Evolutionary conservation across 75 land plant species (phyloP).

Genomic region (Gnetum montanum): DNA sequence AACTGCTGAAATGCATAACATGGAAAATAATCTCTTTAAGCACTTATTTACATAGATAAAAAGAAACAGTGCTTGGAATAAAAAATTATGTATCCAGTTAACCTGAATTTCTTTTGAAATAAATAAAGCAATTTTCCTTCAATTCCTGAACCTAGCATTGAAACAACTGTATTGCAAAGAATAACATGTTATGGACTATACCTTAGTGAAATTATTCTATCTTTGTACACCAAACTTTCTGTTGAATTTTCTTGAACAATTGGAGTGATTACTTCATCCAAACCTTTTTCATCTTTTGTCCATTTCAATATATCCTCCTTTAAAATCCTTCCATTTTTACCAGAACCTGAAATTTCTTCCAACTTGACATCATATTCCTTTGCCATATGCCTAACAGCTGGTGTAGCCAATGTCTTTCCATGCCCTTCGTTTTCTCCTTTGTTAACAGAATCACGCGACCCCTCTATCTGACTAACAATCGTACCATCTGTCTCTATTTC

Average conservation of each 20-base stretch:
- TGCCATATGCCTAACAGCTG: slow-evolving; percentile 79
- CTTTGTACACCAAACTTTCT: slow-evolving; percentile 11
- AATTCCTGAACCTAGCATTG: too few species aligned
- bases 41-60: too few species aligned
- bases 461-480: neutral
- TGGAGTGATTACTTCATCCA: slow-evolving; percentile 19
- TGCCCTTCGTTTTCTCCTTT: neutral
- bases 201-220: slow-evolving; percentile 51
- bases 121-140: too few species aligned
- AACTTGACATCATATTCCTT: slow-evolving; percentile 68
- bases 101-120: too few species aligned
- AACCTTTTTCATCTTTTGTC: slow-evolving; percentile 34
- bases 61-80: too few species aligned
- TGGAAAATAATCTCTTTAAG: too few species aligned
- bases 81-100: too few species aligned
- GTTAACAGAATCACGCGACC: neutral
- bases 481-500: slow-evolving; percentile 48
- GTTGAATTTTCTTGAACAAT: neutral
- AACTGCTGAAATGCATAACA: too few species aligned
- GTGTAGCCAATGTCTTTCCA: slow-evolving; percentile 60
- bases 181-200: too few species aligned
- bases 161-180: too few species aligned
- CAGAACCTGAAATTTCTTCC: slow-evolving; percentile 59
- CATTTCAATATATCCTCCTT: slow-evolving; percentile 68
- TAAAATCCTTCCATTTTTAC: slow-evolving; percentile 82